Evolutionary conservation across 192 early-diverging fungal species (phyloP).

Genomic region (Coemansia sp.): DNA sequence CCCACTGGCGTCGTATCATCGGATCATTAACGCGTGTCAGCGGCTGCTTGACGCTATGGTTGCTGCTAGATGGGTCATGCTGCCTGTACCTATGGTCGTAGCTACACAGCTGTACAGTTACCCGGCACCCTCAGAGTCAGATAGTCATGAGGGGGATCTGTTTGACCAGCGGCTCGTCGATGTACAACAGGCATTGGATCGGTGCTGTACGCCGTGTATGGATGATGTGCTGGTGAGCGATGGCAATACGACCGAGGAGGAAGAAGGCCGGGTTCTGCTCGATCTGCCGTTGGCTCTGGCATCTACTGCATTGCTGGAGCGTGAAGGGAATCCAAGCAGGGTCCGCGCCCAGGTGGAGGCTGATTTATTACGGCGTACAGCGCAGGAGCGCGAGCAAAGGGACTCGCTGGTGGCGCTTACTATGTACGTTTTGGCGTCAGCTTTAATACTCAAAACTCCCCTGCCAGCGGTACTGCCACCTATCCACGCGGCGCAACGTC

Average conservation of each 20-base stretch:
- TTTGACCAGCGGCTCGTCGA: neutral
- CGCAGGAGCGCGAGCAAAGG: conserved; percentile 65
- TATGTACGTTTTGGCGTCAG: conserved; percentile 81
- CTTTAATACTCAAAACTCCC: conserved; percentile 81
- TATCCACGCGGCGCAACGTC: conserved; percentile 62
- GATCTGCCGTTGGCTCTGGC: conserved; percentile 34
- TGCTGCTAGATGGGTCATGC: conserved; percentile 73
- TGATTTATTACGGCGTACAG: conserved; percentile 63
- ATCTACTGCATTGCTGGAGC: conserved; percentile 24
- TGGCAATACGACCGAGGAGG: conserved; percentile 1
- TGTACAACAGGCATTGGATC: conserved; percentile 1
- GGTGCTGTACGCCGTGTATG: neutral
- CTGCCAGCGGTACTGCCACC: conserved; percentile 80
- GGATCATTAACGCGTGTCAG: conserved; percentile 72
- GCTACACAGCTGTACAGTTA: neutral
- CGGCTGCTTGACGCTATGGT: conserved; percentile 78
- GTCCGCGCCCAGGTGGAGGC: conserved; percentile 16
- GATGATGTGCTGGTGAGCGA: neutral
- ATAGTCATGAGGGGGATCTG: neutral
- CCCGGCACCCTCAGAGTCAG: neutral
- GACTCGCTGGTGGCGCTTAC: conserved; percentile 75
- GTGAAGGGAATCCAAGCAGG: neutral
- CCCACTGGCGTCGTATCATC: conserved; percentile 65
- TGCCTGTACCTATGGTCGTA: conserved; percentile 12
- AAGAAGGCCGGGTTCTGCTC: conserved; percentile 13